Conservation (phyloP, 2,329 filamentous ascomycete species). For the Colletotrichum spaethianum region DNA sequence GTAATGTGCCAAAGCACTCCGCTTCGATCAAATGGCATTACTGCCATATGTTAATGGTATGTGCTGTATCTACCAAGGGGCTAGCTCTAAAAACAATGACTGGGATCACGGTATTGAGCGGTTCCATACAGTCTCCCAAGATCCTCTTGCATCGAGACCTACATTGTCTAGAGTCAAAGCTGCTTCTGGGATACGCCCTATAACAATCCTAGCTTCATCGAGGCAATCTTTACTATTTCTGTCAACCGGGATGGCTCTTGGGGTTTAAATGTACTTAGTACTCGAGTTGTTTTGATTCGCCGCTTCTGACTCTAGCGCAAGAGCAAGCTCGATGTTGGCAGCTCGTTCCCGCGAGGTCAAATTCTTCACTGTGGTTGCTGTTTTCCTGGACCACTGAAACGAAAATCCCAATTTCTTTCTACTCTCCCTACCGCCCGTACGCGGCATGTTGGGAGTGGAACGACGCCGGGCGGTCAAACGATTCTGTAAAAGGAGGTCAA, state of each 20-base stretch:
- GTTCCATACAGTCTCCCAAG: no score
- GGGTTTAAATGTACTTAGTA: no score
- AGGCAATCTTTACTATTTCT: not conserved
- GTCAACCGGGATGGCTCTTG: not conserved
- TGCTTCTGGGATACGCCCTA: not conserved
- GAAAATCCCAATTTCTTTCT: not conserved
- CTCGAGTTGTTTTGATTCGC: not conserved
- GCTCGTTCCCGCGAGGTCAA: not conserved
- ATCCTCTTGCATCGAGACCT: not conserved
- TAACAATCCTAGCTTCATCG: no score
- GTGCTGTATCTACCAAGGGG: no score
- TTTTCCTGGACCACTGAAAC: not conserved
- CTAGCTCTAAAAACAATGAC: not conserved
- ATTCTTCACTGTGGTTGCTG: not conserved
- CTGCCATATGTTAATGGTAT: no score
- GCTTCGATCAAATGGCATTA: no score
- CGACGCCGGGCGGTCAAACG: not conserved
- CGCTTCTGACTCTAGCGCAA: not conserved
- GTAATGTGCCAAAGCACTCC: no score
- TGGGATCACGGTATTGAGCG: not conserved
- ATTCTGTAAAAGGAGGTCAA: not conserved
- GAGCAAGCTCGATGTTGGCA: no score
- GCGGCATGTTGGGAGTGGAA: not conserved
- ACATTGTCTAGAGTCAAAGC: not conserved
- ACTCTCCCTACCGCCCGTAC: not conserved